These are phyloP conservation scores for Zygosaccharomyces bisporus DNA, from an alignment of 805 yeast species.

Conservation along the genomic window DNA sequence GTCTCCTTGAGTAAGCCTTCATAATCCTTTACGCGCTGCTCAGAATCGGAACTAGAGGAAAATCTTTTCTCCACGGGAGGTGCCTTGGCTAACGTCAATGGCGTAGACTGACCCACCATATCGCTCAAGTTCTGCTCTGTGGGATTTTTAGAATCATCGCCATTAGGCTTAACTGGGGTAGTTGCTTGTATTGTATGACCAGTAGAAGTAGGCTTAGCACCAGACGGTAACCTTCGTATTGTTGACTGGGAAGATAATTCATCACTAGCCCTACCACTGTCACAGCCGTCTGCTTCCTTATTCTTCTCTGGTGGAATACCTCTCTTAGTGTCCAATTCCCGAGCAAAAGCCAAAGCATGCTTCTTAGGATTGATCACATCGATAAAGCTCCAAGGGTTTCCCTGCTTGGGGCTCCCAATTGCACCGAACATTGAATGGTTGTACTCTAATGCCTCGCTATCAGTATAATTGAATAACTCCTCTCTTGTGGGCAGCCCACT, in stretches of 20 bases:
- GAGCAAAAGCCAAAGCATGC: slow-evolving; percentile 22
- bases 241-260: slow-evolving; percentile 13
- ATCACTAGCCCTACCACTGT: slow-evolving; percentile 1
- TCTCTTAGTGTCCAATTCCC: slow-evolving; percentile 19
- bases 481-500: slow-evolving; percentile 7
- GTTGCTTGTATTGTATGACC: slow-evolving; percentile 19
- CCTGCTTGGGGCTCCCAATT: slow-evolving; percentile 15
- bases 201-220: slow-evolving; percentile 19
- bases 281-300: slow-evolving; percentile 8
- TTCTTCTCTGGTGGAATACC: slow-evolving; percentile 15
- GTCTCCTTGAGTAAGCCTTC: slow-evolving; percentile 8
- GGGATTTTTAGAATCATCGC: slow-evolving; percentile 6
- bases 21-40: not conserved
- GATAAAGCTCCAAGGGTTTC: slow-evolving; percentile 16
- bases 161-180: slow-evolving; percentile 19
- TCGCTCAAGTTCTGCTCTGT: slow-evolving; percentile 17
- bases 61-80: not conserved
- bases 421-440: slow-evolving; percentile 13
- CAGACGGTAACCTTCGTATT: slow-evolving; percentile 22
- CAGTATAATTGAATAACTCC: slow-evolving; percentile 19
- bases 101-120: slow-evolving; percentile 25
- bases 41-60: not conserved
- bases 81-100: slow-evolving; percentile 13
- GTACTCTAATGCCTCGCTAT: slow-evolving; percentile 12
- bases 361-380: slow-evolving; percentile 18